Evolutionary conservation across 306 rosid genomes (phyloP), one percentile per base, ranked within the genome.

Genomic region (Quercus berberidifolia): DNA sequence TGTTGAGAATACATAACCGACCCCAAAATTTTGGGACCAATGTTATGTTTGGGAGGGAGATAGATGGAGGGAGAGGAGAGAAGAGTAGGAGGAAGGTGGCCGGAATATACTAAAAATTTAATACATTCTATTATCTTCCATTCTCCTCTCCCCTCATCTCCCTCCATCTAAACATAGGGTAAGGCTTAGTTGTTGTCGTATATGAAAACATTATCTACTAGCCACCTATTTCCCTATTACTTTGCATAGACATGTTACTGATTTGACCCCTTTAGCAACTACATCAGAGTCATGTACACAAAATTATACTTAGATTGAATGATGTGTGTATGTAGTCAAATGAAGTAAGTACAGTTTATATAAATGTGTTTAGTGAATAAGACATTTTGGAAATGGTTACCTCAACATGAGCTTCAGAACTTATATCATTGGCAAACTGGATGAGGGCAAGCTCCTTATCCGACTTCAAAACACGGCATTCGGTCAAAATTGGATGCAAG

Each of bases 401-500:
- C 94, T 91, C 92, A 64, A 94, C 81, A 87, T 94, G 97, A 83
- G 94, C 97, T 87, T 94, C 93, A 33, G 98, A 94, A 86, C 97
- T 94, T 79, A 94, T 92, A 84, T 89, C 97, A 83, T 92, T 94
- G 64, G 97, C 97, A 89, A 73, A 94, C 82, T 92, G 97, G 83
- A 94, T 91, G 75, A 91, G 79, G 46, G 90, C 88, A 86, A 94
- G 90, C 86, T 94, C 97, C 85, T 86, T 79, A n/a, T 92, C 89
- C 14, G 98, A 88, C 88, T 94, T 94, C 77, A 87, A 79, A 65
- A 94, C 98, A 57, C 97, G 94, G 77, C 98, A 88, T 85, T 92
- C 98, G 60, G 93, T 87, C 87, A 94, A 82, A 87, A 92, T 82
- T 49, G 98, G 97, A 87, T 94, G 97, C 88, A 92, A 84, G 69